Evolutionary conservation across 305 asterid species (phyloP), one percentile per base, ranked within the genome.

Genomic region (Nicotiana rustica): DNA sequence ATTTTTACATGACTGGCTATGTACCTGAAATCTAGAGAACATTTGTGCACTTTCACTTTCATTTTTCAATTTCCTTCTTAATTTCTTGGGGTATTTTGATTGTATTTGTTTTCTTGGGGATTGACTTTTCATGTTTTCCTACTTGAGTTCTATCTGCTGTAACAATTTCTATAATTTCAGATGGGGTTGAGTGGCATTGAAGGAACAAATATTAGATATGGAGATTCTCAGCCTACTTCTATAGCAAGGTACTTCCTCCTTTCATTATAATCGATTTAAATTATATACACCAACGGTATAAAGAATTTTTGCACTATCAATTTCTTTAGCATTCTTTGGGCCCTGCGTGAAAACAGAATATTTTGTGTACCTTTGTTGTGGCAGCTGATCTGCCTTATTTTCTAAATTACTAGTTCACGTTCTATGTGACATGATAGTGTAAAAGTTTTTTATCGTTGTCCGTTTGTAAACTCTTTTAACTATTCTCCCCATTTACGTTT

Each of bases 131-230:
- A 7, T 41, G 10, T 41, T 41, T 41, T 41, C 47, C 44, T 2
- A 7, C 2, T 41, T 7, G 47, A 41, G 10, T 41, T 41, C 10
- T 2, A 38, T 38, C 2, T 17, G 25, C 10, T 9, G 1, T 18
- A 60, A 60, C 66, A 60, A 8, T 18, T 7, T 14, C 5, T 41
- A 71, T 6, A 7, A 36, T 82, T 67, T 56, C 94, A 95, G 98
- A 91, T 91, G 92, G 96, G 91, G 0, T 71, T 89, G 85, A 91
- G 86, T 36, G 97, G 91, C 49, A 31, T 85, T 47, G 95, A 92
- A 76, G 87, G 91, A 79, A 85, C 83, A 84, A 92, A 90, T 77
- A 47, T 91, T 19, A 89, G 92, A 81, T 89, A 89, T 84, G 93
- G 88, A 88, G 96, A 91, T 84, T 87, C 91, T 57, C 94, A 90